phyloP scores from a whole-genome alignment of 306 rosid genomes.

The Quercus aquifolioides region DNA sequence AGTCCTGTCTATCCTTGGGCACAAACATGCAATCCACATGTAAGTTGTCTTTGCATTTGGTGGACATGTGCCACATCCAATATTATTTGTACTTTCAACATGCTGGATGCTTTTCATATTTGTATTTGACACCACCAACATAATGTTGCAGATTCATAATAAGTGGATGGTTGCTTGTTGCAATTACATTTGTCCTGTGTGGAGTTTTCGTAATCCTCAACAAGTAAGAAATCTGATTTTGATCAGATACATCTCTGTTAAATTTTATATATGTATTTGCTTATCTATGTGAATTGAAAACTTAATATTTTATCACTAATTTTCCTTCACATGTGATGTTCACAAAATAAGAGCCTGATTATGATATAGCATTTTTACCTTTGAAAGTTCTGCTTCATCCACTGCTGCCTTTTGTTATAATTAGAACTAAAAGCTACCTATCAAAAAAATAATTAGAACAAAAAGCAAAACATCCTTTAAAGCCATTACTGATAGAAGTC shows the following conservation, averaged over 20 bases:
- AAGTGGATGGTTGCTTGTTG: constrained; percentile 94
- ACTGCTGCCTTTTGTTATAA: background rate
- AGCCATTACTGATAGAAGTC: background rate
- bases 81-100: background rate
- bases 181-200: constrained; percentile 78
- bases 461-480: background rate
- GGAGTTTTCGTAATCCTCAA: constrained; percentile 84
- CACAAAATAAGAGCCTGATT: background rate
- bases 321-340: background rate
- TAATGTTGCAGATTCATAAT: constrained; percentile 72
- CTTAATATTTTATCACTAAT: background rate
- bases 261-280: background rate
- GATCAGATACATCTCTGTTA: background rate
- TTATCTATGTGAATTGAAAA: background rate
- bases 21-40: constrained; percentile 89
- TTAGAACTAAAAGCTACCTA: background rate
- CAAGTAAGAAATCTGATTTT: constrained; percentile 53
- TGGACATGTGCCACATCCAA: background rate
- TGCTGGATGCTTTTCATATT: background rate
- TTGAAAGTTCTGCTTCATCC: background rate
- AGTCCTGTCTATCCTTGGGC: constrained; percentile 75
- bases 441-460: background rate
- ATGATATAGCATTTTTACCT: background rate
- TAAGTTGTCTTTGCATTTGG: constrained; percentile 37
- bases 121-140: constrained; percentile 21